Conservation (phyloP, 1,284 basidiomycete genomes). For the Sphaerobolus stellatus region DNA sequence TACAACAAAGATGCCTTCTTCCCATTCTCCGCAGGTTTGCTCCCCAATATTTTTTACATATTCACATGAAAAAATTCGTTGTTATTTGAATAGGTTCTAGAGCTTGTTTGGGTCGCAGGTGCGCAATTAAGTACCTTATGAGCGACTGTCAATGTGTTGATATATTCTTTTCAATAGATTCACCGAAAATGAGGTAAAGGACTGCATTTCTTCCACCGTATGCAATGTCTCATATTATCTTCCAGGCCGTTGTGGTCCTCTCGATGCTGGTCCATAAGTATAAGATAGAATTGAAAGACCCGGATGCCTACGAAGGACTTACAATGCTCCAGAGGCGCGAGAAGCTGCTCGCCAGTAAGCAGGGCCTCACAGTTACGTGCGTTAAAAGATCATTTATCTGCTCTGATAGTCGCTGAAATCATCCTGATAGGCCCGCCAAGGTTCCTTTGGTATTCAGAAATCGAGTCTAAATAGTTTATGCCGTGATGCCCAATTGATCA, state of each 20-base stretch:
- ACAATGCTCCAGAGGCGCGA: neutral
- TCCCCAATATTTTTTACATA: neutral
- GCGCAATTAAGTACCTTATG: neutral
- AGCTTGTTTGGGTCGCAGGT: conserved; percentile 27
- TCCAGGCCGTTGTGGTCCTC: conserved; percentile 5
- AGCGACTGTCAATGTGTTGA: neutral
- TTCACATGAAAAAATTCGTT: neutral
- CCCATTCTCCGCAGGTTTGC: conserved; percentile 28
- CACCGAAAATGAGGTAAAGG: conserved; percentile 1
- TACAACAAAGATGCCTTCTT: conserved; percentile 17
- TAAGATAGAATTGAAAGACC: conserved; percentile 1
- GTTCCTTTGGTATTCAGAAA: conserved; percentile 1
- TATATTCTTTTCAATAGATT: neutral
- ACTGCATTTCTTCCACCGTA: neutral
- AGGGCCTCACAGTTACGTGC: neutral
- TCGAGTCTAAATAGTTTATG: neutral
- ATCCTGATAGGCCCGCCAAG: neutral
- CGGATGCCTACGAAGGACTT: neutral
- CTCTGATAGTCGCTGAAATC: too few species aligned
- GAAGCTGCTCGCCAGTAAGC: neutral
- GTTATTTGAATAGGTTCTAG: conserved; percentile 1
- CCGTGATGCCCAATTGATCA: too few species aligned
- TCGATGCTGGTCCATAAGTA: neutral
- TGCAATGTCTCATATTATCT: neutral
- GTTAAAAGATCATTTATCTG: neutral